phyloP scores from a whole-genome alignment of 345 rosid species.

The Corchorus olitorius region DNA sequence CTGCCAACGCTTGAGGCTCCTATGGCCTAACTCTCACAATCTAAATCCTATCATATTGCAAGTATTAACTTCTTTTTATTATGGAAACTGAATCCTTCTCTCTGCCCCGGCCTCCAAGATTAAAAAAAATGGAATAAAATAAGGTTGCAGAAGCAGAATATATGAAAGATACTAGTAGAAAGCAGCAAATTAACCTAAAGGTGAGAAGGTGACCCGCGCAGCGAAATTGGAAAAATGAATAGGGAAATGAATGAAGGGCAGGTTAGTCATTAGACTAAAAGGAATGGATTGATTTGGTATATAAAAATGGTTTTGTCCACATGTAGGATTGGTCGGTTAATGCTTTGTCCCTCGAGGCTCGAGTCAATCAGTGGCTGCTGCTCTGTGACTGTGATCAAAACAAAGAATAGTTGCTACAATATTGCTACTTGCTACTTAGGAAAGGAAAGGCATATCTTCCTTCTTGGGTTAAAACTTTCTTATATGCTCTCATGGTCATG shows the following conservation, averaged over 20 bases:
- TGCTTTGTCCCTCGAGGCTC: constrained; percentile 33
- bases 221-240: no score
- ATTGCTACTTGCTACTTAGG: not conserved
- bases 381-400: constrained; percentile 20
- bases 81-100: no score
- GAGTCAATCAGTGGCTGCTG: constrained; percentile 10
- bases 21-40: no score
- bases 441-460: constrained; percentile 36
- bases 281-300: constrained; percentile 16
- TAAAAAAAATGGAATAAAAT: no score
- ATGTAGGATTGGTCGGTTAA: constrained; percentile 39
- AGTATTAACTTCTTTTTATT: no score
- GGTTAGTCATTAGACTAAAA: constrained; percentile 15
- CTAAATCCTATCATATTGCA: not conserved
- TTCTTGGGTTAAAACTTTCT: not conserved
- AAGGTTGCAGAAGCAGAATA: no score
- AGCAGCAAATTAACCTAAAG: not conserved
- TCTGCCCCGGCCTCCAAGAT: no score
- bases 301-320: constrained; percentile 41
- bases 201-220: no score
- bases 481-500: no score
- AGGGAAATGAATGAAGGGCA: not conserved
- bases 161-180: not conserved
- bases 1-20: not conserved
- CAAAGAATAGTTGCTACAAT: not conserved